phyloP scores from a whole-genome alignment of 768 basidiomycete species.

The Crucibulum laeve region DNA sequence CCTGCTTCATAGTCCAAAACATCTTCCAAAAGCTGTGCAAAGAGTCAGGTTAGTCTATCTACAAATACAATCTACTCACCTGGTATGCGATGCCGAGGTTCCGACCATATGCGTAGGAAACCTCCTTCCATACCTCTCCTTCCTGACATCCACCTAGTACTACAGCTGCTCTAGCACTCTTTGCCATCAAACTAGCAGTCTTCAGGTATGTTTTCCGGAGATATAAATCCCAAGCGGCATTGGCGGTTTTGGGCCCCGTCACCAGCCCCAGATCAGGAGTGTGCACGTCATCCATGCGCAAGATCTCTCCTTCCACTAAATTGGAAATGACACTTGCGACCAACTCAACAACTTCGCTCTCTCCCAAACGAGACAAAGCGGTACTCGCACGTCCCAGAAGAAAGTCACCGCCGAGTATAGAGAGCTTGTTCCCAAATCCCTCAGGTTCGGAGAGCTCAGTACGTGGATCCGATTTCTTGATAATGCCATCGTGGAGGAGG shows the following conservation, averaged over 20 bases:
- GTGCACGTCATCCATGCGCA: slow-evolving; percentile 62
- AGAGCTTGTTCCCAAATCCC: slow-evolving; percentile 85
- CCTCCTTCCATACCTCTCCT: slow-evolving; percentile 83
- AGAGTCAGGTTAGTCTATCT: slow-evolving; percentile 3
- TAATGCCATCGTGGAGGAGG: slow-evolving; percentile 88
- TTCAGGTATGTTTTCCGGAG: slow-evolving; percentile 70
- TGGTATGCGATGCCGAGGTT: slow-evolving; percentile 83
- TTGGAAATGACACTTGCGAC: slow-evolving; percentile 91
- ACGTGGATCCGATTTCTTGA: slow-evolving; percentile 61
- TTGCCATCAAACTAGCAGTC: slow-evolving; percentile 88
- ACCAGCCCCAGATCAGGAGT: slow-evolving; percentile 31
- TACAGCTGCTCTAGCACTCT: slow-evolving; percentile 78
- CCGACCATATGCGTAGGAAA: slow-evolving; percentile 86
- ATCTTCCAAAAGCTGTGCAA: slow-evolving; percentile 76
- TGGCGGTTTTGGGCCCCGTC: slow-evolving; percentile 21
- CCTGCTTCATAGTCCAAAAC: slow-evolving; percentile 65
- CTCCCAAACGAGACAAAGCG: slow-evolving; percentile 82
- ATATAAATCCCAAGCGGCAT: slow-evolving; percentile 70
- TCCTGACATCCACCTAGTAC: slow-evolving; percentile 79
- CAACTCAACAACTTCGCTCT: slow-evolving; percentile 88
- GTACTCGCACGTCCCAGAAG: slow-evolving; percentile 88
- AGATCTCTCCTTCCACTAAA: slow-evolving; percentile 93
- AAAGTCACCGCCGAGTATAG: slow-evolving; percentile 94
- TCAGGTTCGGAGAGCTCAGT: slow-evolving; percentile 36
- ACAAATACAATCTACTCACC: slow-evolving; percentile 16